Evolutionary conservation across 441 rosid genomes (phyloP), one percentile per base, ranked within the genome.

Genomic region (Pelargonium myrrhifolium): DNA sequence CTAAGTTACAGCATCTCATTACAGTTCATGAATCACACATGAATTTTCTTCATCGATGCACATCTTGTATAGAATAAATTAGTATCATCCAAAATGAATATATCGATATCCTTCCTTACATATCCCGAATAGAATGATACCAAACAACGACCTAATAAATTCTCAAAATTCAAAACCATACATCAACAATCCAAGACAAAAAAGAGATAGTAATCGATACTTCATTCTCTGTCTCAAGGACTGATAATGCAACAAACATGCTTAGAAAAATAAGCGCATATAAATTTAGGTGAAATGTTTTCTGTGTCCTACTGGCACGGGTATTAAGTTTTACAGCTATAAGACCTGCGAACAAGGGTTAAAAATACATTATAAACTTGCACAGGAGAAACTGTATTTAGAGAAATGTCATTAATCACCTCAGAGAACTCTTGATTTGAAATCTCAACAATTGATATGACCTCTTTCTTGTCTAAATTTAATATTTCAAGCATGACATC

Each of bases 341-440:
- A 55, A 55, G 21, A 55, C 39, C 39, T 35, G 8, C 39, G 39
- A 55, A 8, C 9, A 58, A 28, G 15, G 22, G 21, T 37, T 37
- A 51, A 39, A 67, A 72, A 26, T 9, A 35, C 11, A n/a, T 55
- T 12, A 12, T 55, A 55, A 14, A 18, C 9, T 1, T 55, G 18
- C n/a, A 59, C 21, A 59, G 12, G 21, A 18, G 20, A 64, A 10
- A 18, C 11, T 31, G 61, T 22, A 55, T 43, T n/a, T 37, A 21
- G 55, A 53, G 58, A 70, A 55, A 51, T 77, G 49, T 55, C 26
- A 15, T 67, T 53, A 74, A 68, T 79, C 76, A 95, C 99, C 99
- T 90, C 91, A 56, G 97, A 82, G 81, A 95, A 89, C 60, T 90
- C 90, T 72, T 95, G 91, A 77, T 89, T 82, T 68, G 99, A 92